These are phyloP conservation scores for Geotrichum aggregatum DNA, from an alignment of 1,139 yeast species.

Conservation along the genomic window DNA sequence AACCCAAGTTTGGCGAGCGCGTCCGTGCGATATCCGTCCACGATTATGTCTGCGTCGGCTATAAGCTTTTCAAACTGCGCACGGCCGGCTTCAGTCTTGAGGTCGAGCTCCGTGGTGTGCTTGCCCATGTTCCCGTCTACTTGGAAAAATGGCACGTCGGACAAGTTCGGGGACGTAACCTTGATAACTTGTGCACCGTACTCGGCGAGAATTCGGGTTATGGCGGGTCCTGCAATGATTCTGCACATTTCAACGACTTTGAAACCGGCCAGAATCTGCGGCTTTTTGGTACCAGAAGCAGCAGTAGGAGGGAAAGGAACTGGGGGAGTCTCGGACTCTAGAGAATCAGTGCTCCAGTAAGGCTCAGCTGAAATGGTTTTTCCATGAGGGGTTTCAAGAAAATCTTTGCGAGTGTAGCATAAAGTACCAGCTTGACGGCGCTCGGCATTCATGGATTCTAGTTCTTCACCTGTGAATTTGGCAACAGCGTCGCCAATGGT, in stretches of 20 bases:
- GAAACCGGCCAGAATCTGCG: constrained; percentile 36
- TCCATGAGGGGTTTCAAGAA: constrained; percentile 37
- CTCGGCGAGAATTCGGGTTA: constrained; percentile 37
- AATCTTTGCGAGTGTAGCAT: constrained; percentile 35
- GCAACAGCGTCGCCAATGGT: constrained; percentile 34
- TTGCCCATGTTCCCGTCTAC: constrained; percentile 40
- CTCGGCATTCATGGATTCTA: constrained; percentile 29
- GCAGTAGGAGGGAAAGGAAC: constrained; percentile 27
- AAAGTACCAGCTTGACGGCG: constrained; percentile 38
- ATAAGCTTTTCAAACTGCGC: constrained; percentile 33
- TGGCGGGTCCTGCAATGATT: constrained; percentile 40
- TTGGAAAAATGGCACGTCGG: constrained; percentile 40
- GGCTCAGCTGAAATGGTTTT: constrained; percentile 31
- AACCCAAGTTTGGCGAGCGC: constrained; percentile 38
- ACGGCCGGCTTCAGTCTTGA: constrained; percentile 34
- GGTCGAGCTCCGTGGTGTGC: constrained; percentile 36
- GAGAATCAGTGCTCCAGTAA: constrained; percentile 31
- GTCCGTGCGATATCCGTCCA: constrained; percentile 39
- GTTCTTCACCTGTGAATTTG: constrained; percentile 31
- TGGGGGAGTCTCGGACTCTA: constrained; percentile 34
- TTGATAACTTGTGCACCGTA: constrained; percentile 40
- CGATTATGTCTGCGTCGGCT: constrained; percentile 36
- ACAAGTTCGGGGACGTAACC: constrained; percentile 35
- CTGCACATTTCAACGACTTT: constrained; percentile 39
- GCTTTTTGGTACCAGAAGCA: constrained; percentile 18